phyloP scores from a whole-genome alignment of 495 filamentous ascomycete genomes.

The Elasticomyces elasticus region DNA sequence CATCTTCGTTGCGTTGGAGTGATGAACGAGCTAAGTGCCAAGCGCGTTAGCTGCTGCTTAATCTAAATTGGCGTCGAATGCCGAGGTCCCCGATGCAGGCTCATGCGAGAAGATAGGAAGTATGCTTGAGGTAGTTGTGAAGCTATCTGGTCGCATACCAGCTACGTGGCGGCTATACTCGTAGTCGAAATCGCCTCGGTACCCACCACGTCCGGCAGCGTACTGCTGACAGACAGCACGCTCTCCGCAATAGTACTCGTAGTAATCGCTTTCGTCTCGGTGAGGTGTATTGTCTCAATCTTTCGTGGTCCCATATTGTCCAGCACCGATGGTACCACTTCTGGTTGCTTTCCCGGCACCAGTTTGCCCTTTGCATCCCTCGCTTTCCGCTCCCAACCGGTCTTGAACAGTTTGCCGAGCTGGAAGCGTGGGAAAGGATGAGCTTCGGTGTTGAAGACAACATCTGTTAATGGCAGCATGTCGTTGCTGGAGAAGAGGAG shows the following conservation, averaged over 20 bases:
- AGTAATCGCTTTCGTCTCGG: background rate
- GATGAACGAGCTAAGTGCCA: too few relatives aligned
- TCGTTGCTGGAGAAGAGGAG: conserved; percentile 82
- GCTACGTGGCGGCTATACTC: too few relatives aligned
- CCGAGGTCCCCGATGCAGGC: too few relatives aligned
- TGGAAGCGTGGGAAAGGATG: conserved; percentile 85
- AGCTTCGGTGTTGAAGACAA: conserved; percentile 94
- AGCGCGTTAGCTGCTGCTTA: too few relatives aligned
- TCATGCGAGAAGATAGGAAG: too few relatives aligned
- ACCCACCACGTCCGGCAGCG: too few relatives aligned
- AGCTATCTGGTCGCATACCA: too few relatives aligned
- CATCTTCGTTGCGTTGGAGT: too few relatives aligned
- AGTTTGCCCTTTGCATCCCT: conserved; percentile 32
- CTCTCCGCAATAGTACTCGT: background rate
- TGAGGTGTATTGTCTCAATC: background rate
- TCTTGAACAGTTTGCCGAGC: conserved; percentile 64
- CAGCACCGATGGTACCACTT: background rate
- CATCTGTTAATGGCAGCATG: conserved; percentile 68
- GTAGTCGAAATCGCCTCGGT: too few relatives aligned
- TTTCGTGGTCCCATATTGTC: background rate
- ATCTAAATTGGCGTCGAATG: too few relatives aligned
- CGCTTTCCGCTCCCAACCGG: conserved; percentile 75
- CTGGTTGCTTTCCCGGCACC: conserved; percentile 1
- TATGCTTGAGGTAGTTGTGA: too few relatives aligned
- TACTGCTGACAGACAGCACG: background rate